Evolutionary conservation across 2,329 filamentous ascomycete genomes (phyloP).

Genomic region (Fusarium oxysporum): DNA sequence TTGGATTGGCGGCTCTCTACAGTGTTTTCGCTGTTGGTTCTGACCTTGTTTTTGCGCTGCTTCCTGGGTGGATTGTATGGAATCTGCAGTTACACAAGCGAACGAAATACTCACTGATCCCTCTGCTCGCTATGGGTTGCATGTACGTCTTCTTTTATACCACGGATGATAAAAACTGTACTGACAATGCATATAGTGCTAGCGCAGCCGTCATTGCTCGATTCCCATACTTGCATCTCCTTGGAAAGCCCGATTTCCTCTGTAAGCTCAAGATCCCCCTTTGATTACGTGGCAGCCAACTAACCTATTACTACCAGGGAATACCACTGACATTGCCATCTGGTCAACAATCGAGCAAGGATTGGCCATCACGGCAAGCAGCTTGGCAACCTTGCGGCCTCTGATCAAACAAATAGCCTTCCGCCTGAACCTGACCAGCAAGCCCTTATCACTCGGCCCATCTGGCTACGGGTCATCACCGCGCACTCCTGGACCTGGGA

Average conservation of each 20-base stretch:
- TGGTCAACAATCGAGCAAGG: conserved; percentile 60
- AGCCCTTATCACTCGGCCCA: conserved; percentile 18
- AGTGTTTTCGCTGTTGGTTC: conserved; percentile 58
- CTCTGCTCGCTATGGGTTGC: conserved; percentile 66
- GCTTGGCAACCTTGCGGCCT: conserved; percentile 56
- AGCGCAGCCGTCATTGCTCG: conserved; percentile 55
- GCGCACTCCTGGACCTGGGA: conserved; percentile 28
- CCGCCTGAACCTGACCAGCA: conserved; percentile 29
- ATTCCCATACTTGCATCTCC: conserved; percentile 49
- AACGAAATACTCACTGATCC: conserved; percentile 61
- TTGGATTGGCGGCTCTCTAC: conserved; percentile 61
- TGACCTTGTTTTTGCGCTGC: conserved; percentile 60
- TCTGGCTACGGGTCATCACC: conserved; percentile 16
- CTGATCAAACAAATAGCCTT: conserved; percentile 46
- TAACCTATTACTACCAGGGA: conserved; percentile 33
- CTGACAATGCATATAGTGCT: conserved; percentile 46
- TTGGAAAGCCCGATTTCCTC: conserved; percentile 54
- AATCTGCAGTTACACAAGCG: conserved; percentile 61
- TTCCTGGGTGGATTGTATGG: conserved; percentile 64
- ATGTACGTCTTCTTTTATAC: conserved; percentile 44
- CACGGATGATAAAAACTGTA: fast-evolving
- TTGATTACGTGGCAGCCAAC: fast-evolving
- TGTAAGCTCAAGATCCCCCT: conserved; percentile 39
- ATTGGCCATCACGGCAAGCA: conserved; percentile 58
- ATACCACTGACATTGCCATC: conserved; percentile 56